phyloP scores from a whole-genome alignment of 805 yeast genomes.

The Saturnispora sanitii region DNA sequence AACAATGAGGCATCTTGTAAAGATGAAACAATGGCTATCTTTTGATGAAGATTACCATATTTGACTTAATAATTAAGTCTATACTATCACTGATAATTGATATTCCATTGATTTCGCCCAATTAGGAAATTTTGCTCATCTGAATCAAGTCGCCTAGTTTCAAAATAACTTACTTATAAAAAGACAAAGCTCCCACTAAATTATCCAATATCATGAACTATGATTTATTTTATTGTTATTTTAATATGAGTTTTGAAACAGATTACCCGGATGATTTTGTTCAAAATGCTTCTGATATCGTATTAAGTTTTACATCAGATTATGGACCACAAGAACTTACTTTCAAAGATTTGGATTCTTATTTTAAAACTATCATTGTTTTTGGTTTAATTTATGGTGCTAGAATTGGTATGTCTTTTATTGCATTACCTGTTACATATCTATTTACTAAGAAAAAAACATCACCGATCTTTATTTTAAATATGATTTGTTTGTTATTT shows the following conservation, averaged over 20 bases:
- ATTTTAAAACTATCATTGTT: conserved; percentile 26
- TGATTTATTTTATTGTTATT: neutral
- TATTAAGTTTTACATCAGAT: conserved; percentile 33
- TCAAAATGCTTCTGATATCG: conserved; percentile 14
- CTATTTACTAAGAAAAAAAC: conserved; percentile 42
- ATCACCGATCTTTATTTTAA: conserved; percentile 67
- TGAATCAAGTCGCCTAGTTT: conserved; percentile 2
- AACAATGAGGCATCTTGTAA: conserved; percentile 83
- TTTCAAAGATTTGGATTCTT: conserved; percentile 34
- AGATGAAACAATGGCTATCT: conserved; percentile 37
- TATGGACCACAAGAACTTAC: conserved; percentile 31
- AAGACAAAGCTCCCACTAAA: neutral
- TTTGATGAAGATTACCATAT: conserved; percentile 35
- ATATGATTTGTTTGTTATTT: conserved; percentile 48
- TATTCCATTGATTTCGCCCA: conserved; percentile 20
- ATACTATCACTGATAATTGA: no score
- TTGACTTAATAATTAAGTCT: neutral
- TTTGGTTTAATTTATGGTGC: conserved; percentile 44
- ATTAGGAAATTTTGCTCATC: conserved; percentile 22
- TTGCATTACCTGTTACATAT: conserved; percentile 35
- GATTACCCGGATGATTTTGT: neutral
- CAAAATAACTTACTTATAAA: neutral
- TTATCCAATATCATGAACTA: neutral
- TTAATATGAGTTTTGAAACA: neutral
- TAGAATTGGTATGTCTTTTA: conserved; percentile 48